Conservation (phyloP, 1,284 basidiomycete species). For the Cutaneotrichosporon sp. region DNA sequence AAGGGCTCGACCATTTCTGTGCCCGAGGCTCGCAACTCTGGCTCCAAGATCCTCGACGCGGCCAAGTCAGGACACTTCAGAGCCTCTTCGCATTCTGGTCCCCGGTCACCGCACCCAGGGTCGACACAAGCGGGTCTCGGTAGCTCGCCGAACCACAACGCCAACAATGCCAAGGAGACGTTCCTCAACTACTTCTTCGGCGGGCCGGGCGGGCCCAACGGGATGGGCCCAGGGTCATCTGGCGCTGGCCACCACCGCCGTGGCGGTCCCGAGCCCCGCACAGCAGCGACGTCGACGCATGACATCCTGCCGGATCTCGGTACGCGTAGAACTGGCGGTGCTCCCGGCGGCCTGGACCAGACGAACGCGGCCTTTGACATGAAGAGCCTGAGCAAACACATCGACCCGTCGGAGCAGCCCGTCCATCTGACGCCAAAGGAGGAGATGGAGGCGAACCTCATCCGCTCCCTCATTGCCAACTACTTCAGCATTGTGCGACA, state of each 20-base stretch:
- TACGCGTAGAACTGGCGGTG: conserved; percentile 37
- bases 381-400: conserved; percentile 96
- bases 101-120: conserved; percentile 28
- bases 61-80: conserved; percentile 28
- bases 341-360: conserved; percentile 64
- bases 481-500: conserved; percentile 97
- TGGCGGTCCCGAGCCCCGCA: background rate
- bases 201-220: conserved; percentile 56
- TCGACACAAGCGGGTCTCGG: conserved; percentile 22
- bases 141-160: conserved; percentile 41
- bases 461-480: conserved; percentile 87
- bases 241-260: conserved; percentile 8
- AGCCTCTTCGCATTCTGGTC: conserved; percentile 17
- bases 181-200: conserved; percentile 96
- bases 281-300: conserved; percentile 1
- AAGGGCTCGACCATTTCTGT: conserved; percentile 77
- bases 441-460: conserved; percentile 94
- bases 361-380: conserved; percentile 91
- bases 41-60: conserved; percentile 28
- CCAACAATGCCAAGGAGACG: conserved; percentile 67
- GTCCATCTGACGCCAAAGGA: conserved; percentile 70
- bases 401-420: conserved; percentile 69
- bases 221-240: conserved; percentile 11
- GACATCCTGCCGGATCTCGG: conserved; percentile 52
- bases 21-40: conserved; percentile 62